Evolutionary conservation across 2,329 filamentous ascomycete genomes (phyloP), one percentile per base, ranked within the genome.

Genomic region (Fusarium sp.): DNA sequence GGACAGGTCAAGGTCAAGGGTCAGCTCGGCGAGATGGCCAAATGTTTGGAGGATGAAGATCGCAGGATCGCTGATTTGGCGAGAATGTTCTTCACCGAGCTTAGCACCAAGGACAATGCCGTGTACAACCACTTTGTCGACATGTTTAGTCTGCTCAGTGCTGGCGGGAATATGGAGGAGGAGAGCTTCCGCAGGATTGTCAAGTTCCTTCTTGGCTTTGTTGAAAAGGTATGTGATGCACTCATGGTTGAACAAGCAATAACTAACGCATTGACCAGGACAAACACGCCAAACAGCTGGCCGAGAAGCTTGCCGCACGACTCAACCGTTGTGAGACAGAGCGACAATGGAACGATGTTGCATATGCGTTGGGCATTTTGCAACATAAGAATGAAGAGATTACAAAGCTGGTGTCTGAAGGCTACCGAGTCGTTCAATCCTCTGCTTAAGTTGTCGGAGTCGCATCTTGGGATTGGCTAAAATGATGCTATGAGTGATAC

Each of bases 61-160:
- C 95, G 95, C 83, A 90, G 94, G 70, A 98, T 98, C 72, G 94
- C 95, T 2, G 96, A 99, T 80, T 89, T 99, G 79, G 94, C 95
- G 20, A 89, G 94, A 67, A 98, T 98, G 96, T 99, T 99, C 90
- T 99, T 99, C 83, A 96, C 94, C 0, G 96, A 99, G 83, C 89
- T 99, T 63, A 95, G 95, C 70, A 98, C 95, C 76, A 99, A 99
- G 86, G 96, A 99, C 82, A 99, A 99, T 80, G 96, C 96, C 6
- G 94, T 99, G 6, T 99, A 99, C 83, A 99, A 99, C 82, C 96
- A 99, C 84, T 99, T 99, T 83, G 95, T 99, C 35, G 96, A 99
- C 81, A 98, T 99, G 94, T 99, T 99, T 83, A 96, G 93, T 80
- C 85, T 98, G 74, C 87, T 99, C 52, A 96, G 94, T 66, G 93